Conservation (phyloP, 805 yeast species). For the Ogataea trehaloabstinens region DNA sequence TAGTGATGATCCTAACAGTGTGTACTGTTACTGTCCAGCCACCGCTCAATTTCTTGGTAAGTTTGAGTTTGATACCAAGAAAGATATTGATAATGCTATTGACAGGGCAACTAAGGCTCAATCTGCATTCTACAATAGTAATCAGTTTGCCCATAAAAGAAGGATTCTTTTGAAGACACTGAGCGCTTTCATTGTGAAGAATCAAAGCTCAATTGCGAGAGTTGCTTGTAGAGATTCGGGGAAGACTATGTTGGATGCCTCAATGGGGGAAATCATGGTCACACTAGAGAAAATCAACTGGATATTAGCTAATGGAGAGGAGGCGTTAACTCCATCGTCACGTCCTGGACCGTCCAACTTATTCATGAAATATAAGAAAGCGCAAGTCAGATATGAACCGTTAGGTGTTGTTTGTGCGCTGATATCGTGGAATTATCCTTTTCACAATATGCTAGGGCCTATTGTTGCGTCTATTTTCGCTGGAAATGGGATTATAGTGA, state of each 20-base stretch:
- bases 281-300: constrained; percentile 91
- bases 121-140: constrained; percentile 44
- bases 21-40: constrained; percentile 93
- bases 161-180: constrained; percentile 70
- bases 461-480: constrained; percentile 83
- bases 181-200: constrained; percentile 64
- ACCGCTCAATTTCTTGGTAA: constrained; percentile 87
- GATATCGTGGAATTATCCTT: constrained; percentile 97
- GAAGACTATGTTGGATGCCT: constrained; percentile 92
- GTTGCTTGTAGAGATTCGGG: constrained; percentile 97
- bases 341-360: constrained; percentile 88
- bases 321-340: constrained; percentile 61
- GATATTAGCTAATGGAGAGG: constrained; percentile 82
- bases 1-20: constrained; percentile 60
- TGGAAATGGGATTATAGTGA: constrained; percentile 88
- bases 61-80: constrained; percentile 57
- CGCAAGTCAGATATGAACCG: constrained; percentile 93
- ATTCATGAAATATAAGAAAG: constrained; percentile 85
- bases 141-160: constrained; percentile 55
- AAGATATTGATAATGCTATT: constrained; percentile 70
- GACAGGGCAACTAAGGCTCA: constrained; percentile 55
- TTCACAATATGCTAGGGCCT: constrained; percentile 93
- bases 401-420: constrained; percentile 85
- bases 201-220: constrained; percentile 84
- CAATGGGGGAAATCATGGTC: constrained; percentile 94